Conservation (phyloP, 208 protist species). For the Balamuthia mandrillaris region DNA sequence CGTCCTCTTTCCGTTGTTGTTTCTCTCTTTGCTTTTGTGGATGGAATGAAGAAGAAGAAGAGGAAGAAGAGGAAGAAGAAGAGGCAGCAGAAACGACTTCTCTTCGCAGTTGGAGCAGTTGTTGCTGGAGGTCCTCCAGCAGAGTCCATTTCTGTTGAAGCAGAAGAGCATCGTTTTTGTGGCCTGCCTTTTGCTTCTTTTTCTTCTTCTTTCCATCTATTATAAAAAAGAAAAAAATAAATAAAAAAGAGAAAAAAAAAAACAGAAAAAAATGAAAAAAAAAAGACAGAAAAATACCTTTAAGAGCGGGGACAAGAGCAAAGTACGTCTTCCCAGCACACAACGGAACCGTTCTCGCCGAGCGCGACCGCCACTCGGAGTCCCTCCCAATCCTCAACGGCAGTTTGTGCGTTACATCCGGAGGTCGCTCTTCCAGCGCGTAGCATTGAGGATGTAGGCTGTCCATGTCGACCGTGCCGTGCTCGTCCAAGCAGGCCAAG, state of each 20-base stretch:
- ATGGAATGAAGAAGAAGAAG: neutral
- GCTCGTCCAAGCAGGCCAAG: neutral
- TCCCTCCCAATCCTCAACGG: neutral
- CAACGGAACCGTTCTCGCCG: neutral
- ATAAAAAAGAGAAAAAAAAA: neutral
- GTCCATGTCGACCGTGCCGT: slow-evolving; percentile 10
- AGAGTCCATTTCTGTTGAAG: too few relatives aligned
- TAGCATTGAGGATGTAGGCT: neutral
- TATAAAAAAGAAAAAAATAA: neutral
- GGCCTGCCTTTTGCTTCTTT: too few relatives aligned
- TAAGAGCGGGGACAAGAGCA: neutral
- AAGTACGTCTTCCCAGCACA: neutral
- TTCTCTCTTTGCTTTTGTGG: too few relatives aligned
- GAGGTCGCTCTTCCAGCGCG: neutral
- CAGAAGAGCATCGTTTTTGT: too few relatives aligned
- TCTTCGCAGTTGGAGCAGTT: too few relatives aligned
- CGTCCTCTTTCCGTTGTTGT: neutral
- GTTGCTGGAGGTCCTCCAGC: too few relatives aligned
- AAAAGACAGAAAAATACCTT: neutral
- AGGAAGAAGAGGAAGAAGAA: neutral
- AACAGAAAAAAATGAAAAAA: neutral
- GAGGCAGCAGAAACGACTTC: neutral
- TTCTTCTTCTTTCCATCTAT: neutral
- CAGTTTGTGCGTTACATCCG: neutral
- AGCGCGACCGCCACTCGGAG: neutral